These are phyloP conservation scores for Stenocarpella maydis DNA, from an alignment of 2,329 filamentous ascomycete genomes.

Conservation along the genomic window DNA sequence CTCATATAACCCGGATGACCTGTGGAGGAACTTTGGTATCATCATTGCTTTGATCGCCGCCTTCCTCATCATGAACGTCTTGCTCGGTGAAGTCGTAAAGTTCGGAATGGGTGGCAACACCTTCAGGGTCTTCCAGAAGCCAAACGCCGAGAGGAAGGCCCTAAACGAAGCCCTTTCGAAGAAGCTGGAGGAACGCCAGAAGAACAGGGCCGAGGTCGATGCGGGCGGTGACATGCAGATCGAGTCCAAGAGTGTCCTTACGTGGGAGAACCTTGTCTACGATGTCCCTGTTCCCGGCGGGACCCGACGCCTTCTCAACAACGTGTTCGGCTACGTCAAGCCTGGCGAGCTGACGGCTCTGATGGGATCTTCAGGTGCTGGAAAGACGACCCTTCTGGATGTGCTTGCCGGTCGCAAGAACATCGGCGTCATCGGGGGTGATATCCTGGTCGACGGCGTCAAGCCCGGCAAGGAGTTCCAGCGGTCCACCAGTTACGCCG, in stretches of 20 bases:
- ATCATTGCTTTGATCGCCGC: slow-evolving; percentile 77
- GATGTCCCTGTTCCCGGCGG: slow-evolving; percentile 69
- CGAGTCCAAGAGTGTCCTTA: slow-evolving; percentile 73
- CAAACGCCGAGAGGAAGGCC: slow-evolving; percentile 70
- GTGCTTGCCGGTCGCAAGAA: slow-evolving; percentile 72
- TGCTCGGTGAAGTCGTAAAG: slow-evolving; percentile 80
- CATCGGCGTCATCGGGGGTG: slow-evolving; percentile 66
- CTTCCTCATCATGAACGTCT: slow-evolving; percentile 79
- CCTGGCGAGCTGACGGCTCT: slow-evolving; percentile 81
- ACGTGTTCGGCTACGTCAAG: slow-evolving; percentile 73
- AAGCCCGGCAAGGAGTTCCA: slow-evolving; percentile 68
- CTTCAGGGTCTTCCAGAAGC: slow-evolving; percentile 78
- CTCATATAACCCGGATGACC: slow-evolving; percentile 69
- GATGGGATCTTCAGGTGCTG: slow-evolving; percentile 86
- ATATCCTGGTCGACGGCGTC: slow-evolving; percentile 64
- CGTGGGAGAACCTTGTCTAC: slow-evolving; percentile 88
- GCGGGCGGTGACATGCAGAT: slow-evolving; percentile 57
- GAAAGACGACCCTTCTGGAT: slow-evolving; percentile 86
- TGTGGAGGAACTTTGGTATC: slow-evolving; percentile 89
- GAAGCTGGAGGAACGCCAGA: slow-evolving; percentile 65
- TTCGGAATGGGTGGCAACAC: slow-evolving; percentile 84
- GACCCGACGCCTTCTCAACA: slow-evolving; percentile 62
- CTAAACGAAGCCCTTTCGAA: slow-evolving; percentile 70
- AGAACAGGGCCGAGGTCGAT: slow-evolving; percentile 53
- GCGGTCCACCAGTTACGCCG: slow-evolving; percentile 68